A percentile compares a stretch with the other conserved stretches of the same genome.
Evolutionary conservation across 805 yeast genomes (phyloP).

Genomic region (Hagleromyces aurorensis): DNA sequence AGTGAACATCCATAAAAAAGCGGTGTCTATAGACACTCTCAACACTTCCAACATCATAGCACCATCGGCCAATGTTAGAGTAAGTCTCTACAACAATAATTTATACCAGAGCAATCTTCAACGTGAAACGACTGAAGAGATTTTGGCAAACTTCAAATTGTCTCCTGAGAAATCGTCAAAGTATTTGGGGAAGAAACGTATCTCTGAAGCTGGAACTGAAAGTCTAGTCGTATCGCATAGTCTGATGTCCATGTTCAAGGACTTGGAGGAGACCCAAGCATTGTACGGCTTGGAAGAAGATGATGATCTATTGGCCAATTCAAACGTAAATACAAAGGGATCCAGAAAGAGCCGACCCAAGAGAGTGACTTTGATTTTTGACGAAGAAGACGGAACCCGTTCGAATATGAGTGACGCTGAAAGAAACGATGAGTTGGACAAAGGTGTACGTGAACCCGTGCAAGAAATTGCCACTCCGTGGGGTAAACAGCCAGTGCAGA

Average conservation of each 20-base stretch:
- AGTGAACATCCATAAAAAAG: constrained; percentile 24
- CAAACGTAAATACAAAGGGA: constrained; percentile 2
- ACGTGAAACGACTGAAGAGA: constrained; percentile 30
- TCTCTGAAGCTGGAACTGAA: constrained; percentile 12
- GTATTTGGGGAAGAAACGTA: constrained; percentile 18
- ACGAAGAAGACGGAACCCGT: constrained; percentile 14
- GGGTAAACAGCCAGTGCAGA: too few species aligned
- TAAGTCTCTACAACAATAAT: constrained; percentile 25
- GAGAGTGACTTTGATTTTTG: constrained; percentile 27
- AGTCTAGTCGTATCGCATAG: constrained; percentile 14
- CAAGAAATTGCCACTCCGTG: too few species aligned
- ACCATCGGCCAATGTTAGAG: constrained; percentile 29
- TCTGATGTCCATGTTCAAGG: constrained; percentile 26
- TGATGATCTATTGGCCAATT: constrained; percentile 2
- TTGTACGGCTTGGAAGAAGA: constrained; percentile 1
- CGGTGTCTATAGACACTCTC: constrained; percentile 28
- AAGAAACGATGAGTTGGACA: too few species aligned
- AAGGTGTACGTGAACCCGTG: too few species aligned
- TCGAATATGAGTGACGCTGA: background rate
- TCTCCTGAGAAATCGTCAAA: constrained; percentile 21
- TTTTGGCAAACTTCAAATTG: constrained; percentile 26
- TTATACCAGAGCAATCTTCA: constrained; percentile 14
- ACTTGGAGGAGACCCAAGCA: constrained; percentile 25
- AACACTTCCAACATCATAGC: constrained; percentile 25
- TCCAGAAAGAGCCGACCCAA: constrained; percentile 10